These are phyloP conservation scores for Pseudogymnoascus verrucosus DNA, from an alignment of 2,329 filamentous ascomycete genomes.

Conservation along the genomic window DNA sequence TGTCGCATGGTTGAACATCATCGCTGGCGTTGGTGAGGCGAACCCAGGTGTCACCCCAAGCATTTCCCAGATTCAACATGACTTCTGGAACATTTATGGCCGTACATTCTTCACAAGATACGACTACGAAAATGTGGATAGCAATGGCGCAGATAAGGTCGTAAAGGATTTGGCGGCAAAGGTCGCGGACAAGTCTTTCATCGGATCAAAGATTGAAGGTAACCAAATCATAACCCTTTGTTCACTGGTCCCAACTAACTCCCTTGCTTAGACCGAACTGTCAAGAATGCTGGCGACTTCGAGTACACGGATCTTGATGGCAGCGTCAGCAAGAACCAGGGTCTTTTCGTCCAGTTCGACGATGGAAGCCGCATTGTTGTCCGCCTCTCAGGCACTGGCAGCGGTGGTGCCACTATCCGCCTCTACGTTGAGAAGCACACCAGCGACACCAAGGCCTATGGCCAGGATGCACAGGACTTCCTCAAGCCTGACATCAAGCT, in stretches of 20 bases:
- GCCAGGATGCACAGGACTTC: conserved; percentile 83
- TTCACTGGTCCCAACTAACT: conserved; percentile 10
- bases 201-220: conserved; percentile 75
- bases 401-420: conserved; percentile 90
- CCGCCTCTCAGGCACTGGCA: conserved; percentile 88
- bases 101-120: conserved; percentile 99
- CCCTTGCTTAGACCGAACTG: conserved; percentile 56
- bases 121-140: conserved; percentile 94
- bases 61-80: conserved; percentile 91
- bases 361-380: conserved; percentile 94
- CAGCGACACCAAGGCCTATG: conserved; percentile 68
- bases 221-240: conserved; percentile 20
- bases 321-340: conserved; percentile 91
- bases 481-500: conserved; percentile 82
- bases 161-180: conserved; percentile 72
- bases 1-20: conserved; percentile 97
- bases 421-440: conserved; percentile 97
- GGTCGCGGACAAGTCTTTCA: conserved; percentile 64
- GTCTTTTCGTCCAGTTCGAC: conserved; percentile 88
- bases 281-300: conserved; percentile 88
- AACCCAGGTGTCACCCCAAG: conserved; percentile 73
- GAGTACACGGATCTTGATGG: conserved; percentile 98
- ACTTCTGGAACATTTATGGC: conserved; percentile 95
- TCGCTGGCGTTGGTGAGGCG: conserved; percentile 82
- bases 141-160: conserved; percentile 83